Conservation (phyloP, 768 basidiomycete genomes). For the Tricholoma hemisulphureum region DNA sequence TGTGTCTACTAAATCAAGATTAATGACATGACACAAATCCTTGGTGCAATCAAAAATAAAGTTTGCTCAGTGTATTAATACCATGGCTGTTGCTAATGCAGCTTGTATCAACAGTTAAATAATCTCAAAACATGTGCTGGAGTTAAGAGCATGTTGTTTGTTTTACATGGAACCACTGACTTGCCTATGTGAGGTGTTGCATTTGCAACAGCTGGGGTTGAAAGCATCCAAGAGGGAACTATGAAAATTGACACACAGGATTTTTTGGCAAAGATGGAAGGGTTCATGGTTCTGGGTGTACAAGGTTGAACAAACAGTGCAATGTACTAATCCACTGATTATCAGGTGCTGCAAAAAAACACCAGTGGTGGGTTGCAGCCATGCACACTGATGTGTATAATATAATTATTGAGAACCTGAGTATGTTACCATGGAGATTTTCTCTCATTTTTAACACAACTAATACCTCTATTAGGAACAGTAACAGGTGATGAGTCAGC, state of each 20-base stretch:
- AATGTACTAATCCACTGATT: not conserved
- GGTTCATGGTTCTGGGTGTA: constrained; percentile 11
- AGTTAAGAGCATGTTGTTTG: not conserved
- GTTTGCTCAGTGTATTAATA: not conserved
- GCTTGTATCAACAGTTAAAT: not conserved
- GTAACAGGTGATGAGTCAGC: constrained; percentile 11
- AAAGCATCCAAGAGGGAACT: not conserved
- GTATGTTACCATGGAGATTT: not conserved
- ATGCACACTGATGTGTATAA: not conserved
- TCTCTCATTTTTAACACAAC: not conserved
- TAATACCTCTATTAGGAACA: not conserved
- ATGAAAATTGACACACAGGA: constrained; percentile 16
- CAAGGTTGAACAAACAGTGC: constrained; percentile 5
- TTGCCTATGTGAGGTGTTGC: not conserved
- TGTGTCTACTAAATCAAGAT: too few relatives aligned
- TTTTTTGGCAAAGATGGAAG: constrained; percentile 14
- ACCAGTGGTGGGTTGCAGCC: not conserved
- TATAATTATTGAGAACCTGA: not conserved
- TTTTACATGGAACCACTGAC: not conserved
- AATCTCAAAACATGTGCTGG: not conserved
- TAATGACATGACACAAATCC: too few relatives aligned
- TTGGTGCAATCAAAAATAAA: too few relatives aligned
- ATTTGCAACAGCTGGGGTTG: constrained; percentile 6
- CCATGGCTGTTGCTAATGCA: not conserved
- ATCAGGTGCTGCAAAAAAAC: not conserved